Conservation (phyloP, 2,329 filamentous ascomycete genomes). For the Lomentospora prolificans region DNA sequence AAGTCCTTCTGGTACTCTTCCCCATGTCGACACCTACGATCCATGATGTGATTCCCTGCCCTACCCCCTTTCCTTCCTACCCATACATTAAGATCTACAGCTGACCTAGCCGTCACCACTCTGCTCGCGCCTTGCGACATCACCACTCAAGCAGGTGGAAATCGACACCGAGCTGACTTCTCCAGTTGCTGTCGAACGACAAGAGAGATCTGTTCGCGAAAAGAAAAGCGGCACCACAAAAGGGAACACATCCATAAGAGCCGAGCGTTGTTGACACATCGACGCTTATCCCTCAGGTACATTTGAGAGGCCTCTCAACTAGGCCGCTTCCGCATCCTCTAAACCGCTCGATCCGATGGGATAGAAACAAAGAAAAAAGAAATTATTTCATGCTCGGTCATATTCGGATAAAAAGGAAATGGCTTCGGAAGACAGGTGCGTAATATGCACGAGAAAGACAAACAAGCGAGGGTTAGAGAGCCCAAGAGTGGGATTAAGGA, state of each 20-base stretch:
- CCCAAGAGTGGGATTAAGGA: not conserved
- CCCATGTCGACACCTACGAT: too few species aligned
- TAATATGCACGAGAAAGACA: too few species aligned
- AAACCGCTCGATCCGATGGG: not conserved
- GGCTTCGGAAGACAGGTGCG: not conserved
- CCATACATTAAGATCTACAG: not conserved
- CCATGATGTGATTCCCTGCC: too few species aligned
- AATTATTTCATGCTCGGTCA: not conserved
- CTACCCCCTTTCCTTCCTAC: too few species aligned
- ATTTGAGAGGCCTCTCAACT: not conserved
- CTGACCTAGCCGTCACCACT: not conserved
- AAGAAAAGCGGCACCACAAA: conserved; percentile 1
- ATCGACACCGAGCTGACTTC: not conserved
- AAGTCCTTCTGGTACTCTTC: too few species aligned
- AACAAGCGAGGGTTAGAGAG: not conserved
- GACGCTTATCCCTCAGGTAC: not conserved
- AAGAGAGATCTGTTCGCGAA: not conserved
- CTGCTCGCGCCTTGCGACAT: not conserved
- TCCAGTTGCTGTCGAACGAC: not conserved
- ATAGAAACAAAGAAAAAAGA: not conserved
- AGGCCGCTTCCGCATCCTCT: not conserved
- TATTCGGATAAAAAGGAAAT: not conserved
- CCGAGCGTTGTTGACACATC: conserved; percentile 2
- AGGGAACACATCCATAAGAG: not conserved
- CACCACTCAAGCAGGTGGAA: not conserved